These are phyloP conservation scores for Xylariales sp. DNA, from an alignment of 2,329 filamentous ascomycete genomes.

Conservation along the genomic window DNA sequence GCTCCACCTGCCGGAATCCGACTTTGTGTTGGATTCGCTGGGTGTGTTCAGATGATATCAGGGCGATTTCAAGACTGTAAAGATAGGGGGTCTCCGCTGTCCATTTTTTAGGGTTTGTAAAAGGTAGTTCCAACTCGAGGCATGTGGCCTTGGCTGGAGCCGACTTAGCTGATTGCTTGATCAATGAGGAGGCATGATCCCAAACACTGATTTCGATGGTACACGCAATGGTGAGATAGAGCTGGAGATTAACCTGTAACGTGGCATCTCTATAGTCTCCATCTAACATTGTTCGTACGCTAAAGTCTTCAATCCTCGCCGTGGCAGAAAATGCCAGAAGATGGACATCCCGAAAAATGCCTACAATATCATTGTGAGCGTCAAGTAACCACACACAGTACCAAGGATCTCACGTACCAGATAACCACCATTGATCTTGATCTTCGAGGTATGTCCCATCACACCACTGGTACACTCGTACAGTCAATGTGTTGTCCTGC, in stretches of 20 bases:
- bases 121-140: not conserved
- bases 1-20: not conserved
- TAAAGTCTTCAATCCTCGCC: not conserved
- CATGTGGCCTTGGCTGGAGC: too few species aligned
- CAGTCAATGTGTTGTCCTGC: not conserved
- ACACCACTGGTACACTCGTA: not conserved
- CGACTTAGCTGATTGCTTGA: too few species aligned
- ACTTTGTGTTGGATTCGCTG: not conserved
- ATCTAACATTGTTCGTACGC: not conserved
- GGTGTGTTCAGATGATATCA: not conserved
- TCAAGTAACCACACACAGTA: too few species aligned
- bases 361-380: too few species aligned
- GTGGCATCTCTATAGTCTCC: not conserved
- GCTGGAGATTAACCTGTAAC: not conserved
- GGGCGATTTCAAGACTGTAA: not conserved
- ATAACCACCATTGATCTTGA: not conserved
- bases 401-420: too few species aligned
- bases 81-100: not conserved
- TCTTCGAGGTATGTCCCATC: not conserved
- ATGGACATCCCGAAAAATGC: not conserved
- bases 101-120: not conserved
- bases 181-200: too few species aligned
- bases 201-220: too few species aligned
- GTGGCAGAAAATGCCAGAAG: not conserved
- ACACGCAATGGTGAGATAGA: too few species aligned